Conservation (phyloP, 148 eudicot genomes). For the Arbutus unedo region DNA sequence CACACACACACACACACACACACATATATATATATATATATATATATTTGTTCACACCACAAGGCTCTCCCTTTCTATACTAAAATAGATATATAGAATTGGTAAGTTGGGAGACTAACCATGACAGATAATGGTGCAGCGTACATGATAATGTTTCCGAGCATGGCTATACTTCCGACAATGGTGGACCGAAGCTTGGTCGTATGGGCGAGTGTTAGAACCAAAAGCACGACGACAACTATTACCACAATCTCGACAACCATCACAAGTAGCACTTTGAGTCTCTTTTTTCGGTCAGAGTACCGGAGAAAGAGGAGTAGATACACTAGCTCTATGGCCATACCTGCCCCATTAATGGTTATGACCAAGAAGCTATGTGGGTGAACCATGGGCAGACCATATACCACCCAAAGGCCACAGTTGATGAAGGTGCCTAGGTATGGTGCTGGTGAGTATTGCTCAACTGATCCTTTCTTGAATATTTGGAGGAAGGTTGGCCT, state of each 20-base stretch:
- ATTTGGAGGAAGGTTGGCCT: constrained; percentile 37
- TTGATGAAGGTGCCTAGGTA: constrained; percentile 71
- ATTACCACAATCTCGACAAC: constrained; percentile 41
- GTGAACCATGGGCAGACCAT: constrained; percentile 77
- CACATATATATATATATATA: no score
- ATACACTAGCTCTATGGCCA: constrained; percentile 55
- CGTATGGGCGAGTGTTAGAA: constrained; percentile 46
- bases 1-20: no score
- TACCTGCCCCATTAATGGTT: constrained; percentile 71
- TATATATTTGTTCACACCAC: no score
- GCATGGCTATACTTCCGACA: constrained; percentile 61
- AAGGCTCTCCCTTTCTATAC: no score
- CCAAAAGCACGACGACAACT: constrained; percentile 40
- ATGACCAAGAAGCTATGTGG: constrained; percentile 65
- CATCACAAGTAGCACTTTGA: constrained; percentile 37
- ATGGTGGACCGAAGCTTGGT: constrained; percentile 56
- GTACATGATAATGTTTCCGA: constrained; percentile 70
- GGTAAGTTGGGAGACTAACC: constrained; percentile 34
- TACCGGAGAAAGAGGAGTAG: constrained; percentile 53
- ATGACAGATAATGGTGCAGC: constrained; percentile 82
- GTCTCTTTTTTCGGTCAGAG: constrained; percentile 47
- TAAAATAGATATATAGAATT: no score
- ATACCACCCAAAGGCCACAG: constrained; percentile 79
- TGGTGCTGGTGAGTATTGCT: constrained; percentile 74
- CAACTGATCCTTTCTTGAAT: constrained; percentile 77